Conservation (phyloP, 2,329 filamentous ascomycete genomes). For the Didymosphaeria variabile region DNA sequence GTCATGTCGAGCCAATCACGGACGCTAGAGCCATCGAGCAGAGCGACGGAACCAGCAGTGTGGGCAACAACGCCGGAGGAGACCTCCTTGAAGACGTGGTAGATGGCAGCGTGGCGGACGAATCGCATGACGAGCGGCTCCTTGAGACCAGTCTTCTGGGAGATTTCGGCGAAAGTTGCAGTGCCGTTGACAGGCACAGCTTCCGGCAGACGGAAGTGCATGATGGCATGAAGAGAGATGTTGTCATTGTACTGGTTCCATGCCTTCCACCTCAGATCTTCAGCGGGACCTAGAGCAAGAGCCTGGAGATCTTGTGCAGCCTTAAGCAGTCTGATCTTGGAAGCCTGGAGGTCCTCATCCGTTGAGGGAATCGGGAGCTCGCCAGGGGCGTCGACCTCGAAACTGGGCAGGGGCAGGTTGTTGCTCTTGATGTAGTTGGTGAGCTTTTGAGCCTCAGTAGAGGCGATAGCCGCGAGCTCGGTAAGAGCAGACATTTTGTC, state of each 20-base stretch:
- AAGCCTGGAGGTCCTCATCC: slow-evolving; percentile 8
- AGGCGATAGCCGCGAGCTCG: slow-evolving; percentile 14
- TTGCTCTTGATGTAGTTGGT: slow-evolving; percentile 7
- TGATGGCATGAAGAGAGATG: slow-evolving; percentile 12
- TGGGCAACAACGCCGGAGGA: slow-evolving; percentile 10
- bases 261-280: slow-evolving; percentile 16
- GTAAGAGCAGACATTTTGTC: slow-evolving; percentile 16
- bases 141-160: background rate
- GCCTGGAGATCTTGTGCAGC: slow-evolving; percentile 12
- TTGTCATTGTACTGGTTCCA: slow-evolving; percentile 15
- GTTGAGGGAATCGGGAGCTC: slow-evolving; percentile 11
- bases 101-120: slow-evolving; percentile 8
- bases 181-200: slow-evolving; percentile 10
- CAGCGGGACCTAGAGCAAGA: slow-evolving; percentile 12
- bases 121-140: slow-evolving; percentile 2
- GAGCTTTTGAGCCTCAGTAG: slow-evolving; percentile 9
- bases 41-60: slow-evolving; percentile 8
- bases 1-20: slow-evolving; percentile 12
- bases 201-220: slow-evolving; percentile 1
- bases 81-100: slow-evolving; percentile 10
- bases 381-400: slow-evolving; percentile 4
- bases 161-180: slow-evolving; percentile 10
- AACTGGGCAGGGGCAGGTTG: slow-evolving; percentile 10
- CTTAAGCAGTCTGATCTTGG: slow-evolving; percentile 7
- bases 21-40: slow-evolving; percentile 9